Conservation (phyloP, 225 moss, liverwort and hornwort genomes). For the Thuidium tamariscinum region DNA sequence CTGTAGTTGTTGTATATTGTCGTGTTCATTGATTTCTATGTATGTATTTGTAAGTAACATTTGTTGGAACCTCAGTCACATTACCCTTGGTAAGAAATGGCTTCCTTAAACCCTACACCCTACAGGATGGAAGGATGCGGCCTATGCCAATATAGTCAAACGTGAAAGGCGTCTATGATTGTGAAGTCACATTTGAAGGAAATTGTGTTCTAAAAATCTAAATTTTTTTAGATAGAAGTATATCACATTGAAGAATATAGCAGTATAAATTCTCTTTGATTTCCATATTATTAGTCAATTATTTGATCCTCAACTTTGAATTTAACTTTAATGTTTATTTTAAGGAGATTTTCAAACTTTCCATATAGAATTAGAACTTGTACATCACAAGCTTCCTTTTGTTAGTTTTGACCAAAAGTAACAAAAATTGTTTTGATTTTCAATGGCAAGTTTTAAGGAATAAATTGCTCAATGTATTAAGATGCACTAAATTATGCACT, state of each 20-base stretch:
- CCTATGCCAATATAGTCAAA: rapidly evolving
- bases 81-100: background rate
- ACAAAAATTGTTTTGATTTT: background rate
- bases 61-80: background rate
- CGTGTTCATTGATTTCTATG: background rate
- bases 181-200: too few relatives aligned
- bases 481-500: background rate
- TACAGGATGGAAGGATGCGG: too few relatives aligned
- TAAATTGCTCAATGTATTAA: background rate
- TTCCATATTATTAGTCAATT: too few relatives aligned
- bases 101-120: background rate
- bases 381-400: rapidly evolving
- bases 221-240: background rate
- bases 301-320: background rate
- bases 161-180: too few relatives aligned
- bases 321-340: background rate
- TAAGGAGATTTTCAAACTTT: background rate
- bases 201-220: too few relatives aligned
- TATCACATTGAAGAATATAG: background rate
- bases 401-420: background rate
- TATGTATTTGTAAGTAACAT: background rate
- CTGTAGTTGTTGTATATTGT: background rate
- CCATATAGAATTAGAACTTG: background rate
- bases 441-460: background rate
- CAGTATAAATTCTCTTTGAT: too few relatives aligned